These are phyloP conservation scores for Penicillium paradoxum DNA, from an alignment of 495 filamentous ascomycete species.

Conservation along the genomic window DNA sequence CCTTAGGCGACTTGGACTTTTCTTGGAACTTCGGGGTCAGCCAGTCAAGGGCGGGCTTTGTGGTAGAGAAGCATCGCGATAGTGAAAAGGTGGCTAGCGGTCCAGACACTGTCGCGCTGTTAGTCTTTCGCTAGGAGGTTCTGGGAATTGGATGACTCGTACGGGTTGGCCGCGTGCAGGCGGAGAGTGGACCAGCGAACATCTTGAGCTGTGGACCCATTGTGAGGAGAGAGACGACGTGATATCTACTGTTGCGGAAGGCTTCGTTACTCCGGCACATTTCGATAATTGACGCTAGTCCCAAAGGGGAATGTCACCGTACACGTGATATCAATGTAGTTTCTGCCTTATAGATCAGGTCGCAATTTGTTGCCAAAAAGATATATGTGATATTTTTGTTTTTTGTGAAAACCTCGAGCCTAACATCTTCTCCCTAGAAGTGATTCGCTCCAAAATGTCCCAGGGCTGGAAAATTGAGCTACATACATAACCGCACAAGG, in stretches of 20 bases:
- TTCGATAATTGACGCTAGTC: conserved; percentile 27
- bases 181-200: conserved; percentile 35
- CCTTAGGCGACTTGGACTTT: conserved; percentile 83
- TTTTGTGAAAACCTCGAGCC: too few species aligned
- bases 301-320: conserved; percentile 13
- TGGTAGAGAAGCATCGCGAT: conserved; percentile 68
- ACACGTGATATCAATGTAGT: conserved; percentile 21
- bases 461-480: too few species aligned
- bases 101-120: conserved; percentile 29
- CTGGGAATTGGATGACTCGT: conserved; percentile 10
- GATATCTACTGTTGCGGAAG: conserved; percentile 11
- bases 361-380: too few species aligned
- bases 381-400: too few species aligned
- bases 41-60: conserved; percentile 62
- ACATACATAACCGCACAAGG: too few species aligned
- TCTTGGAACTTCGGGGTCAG: conserved; percentile 71
- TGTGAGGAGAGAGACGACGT: conserved; percentile 15
- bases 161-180: conserved; percentile 35
- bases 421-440: too few species aligned
- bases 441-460: too few species aligned
- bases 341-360: background rate
- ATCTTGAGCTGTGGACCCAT: conserved; percentile 40
- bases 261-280: conserved; percentile 25
- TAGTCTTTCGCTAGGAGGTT: conserved; percentile 16
- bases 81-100: conserved; percentile 31